Percentiles rank a stretch among this genome's conserved stretches.
Evolutionary conservation across 192 early-diverging fungal species (phyloP).

Genomic region (Gryganskiella cystojenkinii): DNA sequence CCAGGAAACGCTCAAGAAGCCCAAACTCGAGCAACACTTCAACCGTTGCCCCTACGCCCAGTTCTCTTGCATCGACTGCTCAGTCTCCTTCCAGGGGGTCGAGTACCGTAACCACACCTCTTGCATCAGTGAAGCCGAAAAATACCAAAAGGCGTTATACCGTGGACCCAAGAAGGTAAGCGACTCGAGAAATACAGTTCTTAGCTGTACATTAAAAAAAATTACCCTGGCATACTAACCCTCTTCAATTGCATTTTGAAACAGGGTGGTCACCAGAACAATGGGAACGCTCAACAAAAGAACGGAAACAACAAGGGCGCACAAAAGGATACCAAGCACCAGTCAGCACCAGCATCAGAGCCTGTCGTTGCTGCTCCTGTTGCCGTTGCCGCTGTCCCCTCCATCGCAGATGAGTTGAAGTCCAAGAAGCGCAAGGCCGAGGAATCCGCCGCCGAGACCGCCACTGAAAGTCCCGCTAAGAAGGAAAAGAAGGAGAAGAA

Average conservation of each 20-base stretch:
- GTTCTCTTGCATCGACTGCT: conserved; percentile 94
- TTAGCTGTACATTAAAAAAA: no score
- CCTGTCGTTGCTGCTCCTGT: background rate
- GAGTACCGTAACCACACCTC: conserved; percentile 85
- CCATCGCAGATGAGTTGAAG: conserved; percentile 56
- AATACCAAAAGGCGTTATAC: conserved; percentile 89
- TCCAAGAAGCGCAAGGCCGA: conserved; percentile 51
- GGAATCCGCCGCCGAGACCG: conserved; percentile 29
- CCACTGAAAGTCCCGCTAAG: background rate
- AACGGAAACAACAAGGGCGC: background rate
- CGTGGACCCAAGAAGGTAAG: conserved; percentile 80
- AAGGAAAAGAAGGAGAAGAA: conserved; percentile 41
- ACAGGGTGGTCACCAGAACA: conserved; percentile 51
- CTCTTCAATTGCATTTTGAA: conserved; percentile 3
- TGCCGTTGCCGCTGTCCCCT: conserved; percentile 23
- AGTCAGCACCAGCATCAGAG: conserved; percentile 7
- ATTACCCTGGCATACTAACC: no score
- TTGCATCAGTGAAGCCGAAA: conserved; percentile 95
- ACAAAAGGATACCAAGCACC: background rate
- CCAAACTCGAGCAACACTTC: conserved; percentile 87
- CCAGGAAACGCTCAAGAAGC: conserved; percentile 93
- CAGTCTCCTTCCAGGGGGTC: conserved; percentile 80
- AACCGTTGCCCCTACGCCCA: conserved; percentile 85
- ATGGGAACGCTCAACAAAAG: conserved; percentile 36
- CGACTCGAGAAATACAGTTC: no score